These are phyloP conservation scores for Sophora flavescens DNA, from an alignment of 306 rosid genomes.

Conservation along the genomic window DNA sequence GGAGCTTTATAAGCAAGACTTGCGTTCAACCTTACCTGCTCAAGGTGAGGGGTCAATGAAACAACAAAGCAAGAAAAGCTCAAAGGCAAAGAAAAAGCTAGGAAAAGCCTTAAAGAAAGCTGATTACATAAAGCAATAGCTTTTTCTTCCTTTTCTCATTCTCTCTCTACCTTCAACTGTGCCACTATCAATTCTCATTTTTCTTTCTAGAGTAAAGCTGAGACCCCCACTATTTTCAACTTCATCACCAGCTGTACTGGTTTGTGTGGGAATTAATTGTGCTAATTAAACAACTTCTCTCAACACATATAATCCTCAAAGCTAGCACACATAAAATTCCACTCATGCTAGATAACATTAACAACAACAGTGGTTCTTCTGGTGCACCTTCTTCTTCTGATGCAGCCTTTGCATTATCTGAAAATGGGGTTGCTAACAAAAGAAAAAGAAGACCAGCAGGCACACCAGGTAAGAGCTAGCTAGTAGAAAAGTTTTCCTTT, in stretches of 20 bases:
- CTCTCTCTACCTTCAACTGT: slow-evolving; percentile 2
- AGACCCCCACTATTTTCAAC: slow-evolving; percentile 63
- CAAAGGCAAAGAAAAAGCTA: slow-evolving; percentile 49
- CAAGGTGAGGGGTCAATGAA: slow-evolving; percentile 79
- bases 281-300: not conserved
- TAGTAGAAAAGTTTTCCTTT: not conserved
- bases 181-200: slow-evolving; percentile 41
- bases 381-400: slow-evolving; percentile 61
- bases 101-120: slow-evolving; percentile 66
- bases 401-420: slow-evolving; percentile 52
- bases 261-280: slow-evolving; percentile 41
- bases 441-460: slow-evolving; percentile 98
- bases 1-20: slow-evolving; percentile 68
- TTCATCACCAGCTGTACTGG: slow-evolving; percentile 51
- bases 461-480: slow-evolving; percentile 76
- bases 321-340: slow-evolving; percentile 31
- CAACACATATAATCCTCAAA: slow-evolving; percentile 44
- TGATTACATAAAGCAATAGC: slow-evolving; percentile 72
- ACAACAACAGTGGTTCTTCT: slow-evolving; percentile 43
- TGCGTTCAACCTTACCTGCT: slow-evolving; percentile 63
- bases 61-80: slow-evolving; percentile 54
- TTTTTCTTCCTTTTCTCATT: slow-evolving; percentile 45
- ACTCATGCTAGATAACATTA: slow-evolving; percentile 67
- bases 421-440: slow-evolving; percentile 69
- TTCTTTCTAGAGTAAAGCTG: slow-evolving; percentile 66